Evolutionary conservation across 805 yeast genomes (phyloP), one percentile per base, ranked within the genome.

Genomic region (Ogataea chonburiensis): DNA sequence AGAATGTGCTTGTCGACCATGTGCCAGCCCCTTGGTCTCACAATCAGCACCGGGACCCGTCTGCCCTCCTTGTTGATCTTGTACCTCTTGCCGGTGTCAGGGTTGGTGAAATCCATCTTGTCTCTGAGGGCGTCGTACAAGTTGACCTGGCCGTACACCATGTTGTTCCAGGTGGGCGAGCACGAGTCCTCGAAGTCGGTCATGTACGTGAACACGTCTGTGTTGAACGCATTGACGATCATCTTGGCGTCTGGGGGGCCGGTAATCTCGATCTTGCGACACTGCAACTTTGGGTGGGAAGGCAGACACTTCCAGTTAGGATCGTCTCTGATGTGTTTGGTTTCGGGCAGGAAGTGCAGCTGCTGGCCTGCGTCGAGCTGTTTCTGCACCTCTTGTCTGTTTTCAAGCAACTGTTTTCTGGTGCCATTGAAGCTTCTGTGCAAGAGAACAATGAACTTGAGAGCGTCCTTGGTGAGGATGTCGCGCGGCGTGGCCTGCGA

Each of bases 1-100:
- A 70, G 53, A 31, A 84, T 68, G 55, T 84, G 94, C 58, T 73
- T 71, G 58, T 84, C 94, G 22, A 68, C 78, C 75, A 84, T 71
- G 60, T 84, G 94, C 89, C 91, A 83, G 33, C 94, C 93, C 68
- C 94, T 75, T 56, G 94, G 94, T 68, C 94, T 76, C 38, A 83
- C 88, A 58, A 84, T 81, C 58, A 84, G 65, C 28, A 88, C 84
- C 43, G 91, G 91, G 34, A 81, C 68, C 55, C 79, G 79, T 58
- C 72, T 70, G 37, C 70, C 73, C 38, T 68, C 68, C 42, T 66
- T 67, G 31, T 64, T 54, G 34, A 67, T 63, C 45, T 57, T 57
- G 48, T 67, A 67, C 21, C 56, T 37, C 47, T 68, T 68, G 17
- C 70, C 71, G 12, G 61, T 64, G 20, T 42, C 15, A 34, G 50